Evolutionary conservation across 495 filamentous ascomycete species (phyloP), one percentile per base, ranked within the genome.

Genomic region (Xylaria cubensis): DNA sequence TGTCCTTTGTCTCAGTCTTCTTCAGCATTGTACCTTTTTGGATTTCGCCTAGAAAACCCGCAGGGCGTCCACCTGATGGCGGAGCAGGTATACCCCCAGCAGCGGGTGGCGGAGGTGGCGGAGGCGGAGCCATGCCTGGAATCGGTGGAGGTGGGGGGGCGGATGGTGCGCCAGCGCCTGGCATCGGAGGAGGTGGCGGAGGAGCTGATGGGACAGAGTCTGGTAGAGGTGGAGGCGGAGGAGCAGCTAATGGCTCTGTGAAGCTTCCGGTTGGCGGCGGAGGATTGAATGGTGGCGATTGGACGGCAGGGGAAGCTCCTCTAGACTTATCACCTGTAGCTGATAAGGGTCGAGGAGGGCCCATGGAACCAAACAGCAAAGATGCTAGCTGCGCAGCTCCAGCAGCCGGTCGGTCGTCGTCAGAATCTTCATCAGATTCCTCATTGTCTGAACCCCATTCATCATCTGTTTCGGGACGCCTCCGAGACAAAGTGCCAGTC

Each of bases 301-400:
- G 66, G 70, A 82, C 73, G 62, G 76, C 77, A 29, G 85, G 82
- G 12, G 83, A 82, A 15, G 88, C 77, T 21, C 73, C 84, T n/a
- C 86, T 79, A 51, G 86, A 81, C 74, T 91, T 91, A 62, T 93
- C 89, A 64, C 93, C 94, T 82, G 92, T 90, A 10, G 93, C 92
- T 62, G 93, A 95, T 34, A 97, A 80, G 44, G 97, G 94, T 64
- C 95, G 90, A 26, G 96, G 96, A 53, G 96, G 96, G 12, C 88
- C 96, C 96, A 99, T 99, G 64, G 95, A 97, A 69, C 96, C 95
- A 81, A 99, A 98, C 41, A 99, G 88, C 72, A 94, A 96, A 46
- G 92, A 94, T 21, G 96, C 96, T 44, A 99, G 90, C 71, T 97
- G 92, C 72, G 95, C 95, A 58, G 96, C 95, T 73, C 90, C 94